Evolutionary conservation across 345 rosid species (phyloP), one percentile per base, ranked within the genome.

Genomic region (Litchi chinensis): DNA sequence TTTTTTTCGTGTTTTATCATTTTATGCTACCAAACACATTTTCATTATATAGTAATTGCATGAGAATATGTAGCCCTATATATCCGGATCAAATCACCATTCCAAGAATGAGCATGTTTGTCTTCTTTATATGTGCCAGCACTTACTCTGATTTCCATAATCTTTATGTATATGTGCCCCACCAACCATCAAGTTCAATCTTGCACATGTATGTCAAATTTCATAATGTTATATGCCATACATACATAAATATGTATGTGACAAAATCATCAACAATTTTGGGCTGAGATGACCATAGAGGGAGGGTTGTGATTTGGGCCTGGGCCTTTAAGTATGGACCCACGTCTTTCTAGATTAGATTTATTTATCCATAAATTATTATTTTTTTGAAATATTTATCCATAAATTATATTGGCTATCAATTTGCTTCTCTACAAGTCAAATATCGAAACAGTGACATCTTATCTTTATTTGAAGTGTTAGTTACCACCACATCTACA

Each of bases 101-200:
- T 83, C 83, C 83, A 77, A 74, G 85, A 79, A 86, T 81, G 88
- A 83, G 88, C 77, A 83, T 86, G 83, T 83, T 83, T 86, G 86
- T 86, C 82, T 32, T 81, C 54, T 74, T 64, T 19, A 73, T 24
- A n/a, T 57, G 70, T 44, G 44, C 68, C 78, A 46, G 10, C 64
- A 60, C 56, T 46, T 41, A 7, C 32, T 43, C 57, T 22, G n/a
- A 54, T 32, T 60, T 32, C 74, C 19, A 15, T 0, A 19, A 18
- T 26, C 40, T 16, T 22, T 8, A 32, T 32, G 4, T 19, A 15
- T 54, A 15, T 5, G 7, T 68, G 37, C 37, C 37, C 37, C 37
- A 32, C 2, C 37, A 6, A 4, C 41, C 12, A 0, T 12, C n/a
- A 10, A 48, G 54, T 11, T 48, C 54, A 48, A 48, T 18, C 37